Percentiles rank a stretch among this genome's conserved stretches.
These are phyloP conservation scores for Urtica urens DNA, from an alignment of 306 rosid species.

Conservation along the genomic window DNA sequence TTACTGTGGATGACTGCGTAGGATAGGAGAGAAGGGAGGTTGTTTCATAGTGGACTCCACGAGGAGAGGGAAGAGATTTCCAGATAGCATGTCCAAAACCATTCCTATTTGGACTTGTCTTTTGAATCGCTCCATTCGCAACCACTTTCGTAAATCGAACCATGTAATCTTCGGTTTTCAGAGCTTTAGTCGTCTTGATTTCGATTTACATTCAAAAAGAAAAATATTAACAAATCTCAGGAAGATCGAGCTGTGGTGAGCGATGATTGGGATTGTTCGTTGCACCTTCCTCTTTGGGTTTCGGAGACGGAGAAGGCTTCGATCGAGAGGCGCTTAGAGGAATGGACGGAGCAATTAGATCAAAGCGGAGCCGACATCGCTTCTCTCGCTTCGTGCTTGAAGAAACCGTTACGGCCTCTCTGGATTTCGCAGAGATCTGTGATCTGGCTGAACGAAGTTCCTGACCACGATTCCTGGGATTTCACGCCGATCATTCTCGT, in stretches of 20 bases:
- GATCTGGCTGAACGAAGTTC: conserved; percentile 88
- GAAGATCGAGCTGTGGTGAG: conserved; percentile 7
- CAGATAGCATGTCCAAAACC: conserved; percentile 95
- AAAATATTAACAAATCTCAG: no score
- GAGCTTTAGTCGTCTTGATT: no score
- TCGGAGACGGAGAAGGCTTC: conserved; percentile 59
- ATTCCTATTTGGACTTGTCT: conserved; percentile 91
- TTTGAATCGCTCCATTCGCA: conserved; percentile 54
- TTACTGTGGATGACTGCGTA: conserved; percentile 15
- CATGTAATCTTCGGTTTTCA: neutral
- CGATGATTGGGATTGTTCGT: conserved; percentile 71
- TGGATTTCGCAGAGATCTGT: conserved; percentile 88
- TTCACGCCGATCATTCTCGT: conserved; percentile 88
- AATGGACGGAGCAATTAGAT: conserved; percentile 57
- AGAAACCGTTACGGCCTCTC: conserved; percentile 74
- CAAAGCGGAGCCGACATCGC: conserved; percentile 73
- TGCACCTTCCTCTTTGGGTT: conserved; percentile 92
- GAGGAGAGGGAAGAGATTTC: conserved; percentile 78
- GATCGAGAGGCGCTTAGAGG: conserved; percentile 54
- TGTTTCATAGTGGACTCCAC: conserved; percentile 86
- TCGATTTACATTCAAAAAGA: no score
- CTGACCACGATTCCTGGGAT: conserved; percentile 86
- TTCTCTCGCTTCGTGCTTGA: conserved; percentile 47
- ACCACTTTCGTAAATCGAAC: conserved; percentile 24
- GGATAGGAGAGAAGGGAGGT: conserved; percentile 82